Conservation (phyloP, 1,284 basidiomycete genomes). For the Cryptococcus floricola region DNA sequence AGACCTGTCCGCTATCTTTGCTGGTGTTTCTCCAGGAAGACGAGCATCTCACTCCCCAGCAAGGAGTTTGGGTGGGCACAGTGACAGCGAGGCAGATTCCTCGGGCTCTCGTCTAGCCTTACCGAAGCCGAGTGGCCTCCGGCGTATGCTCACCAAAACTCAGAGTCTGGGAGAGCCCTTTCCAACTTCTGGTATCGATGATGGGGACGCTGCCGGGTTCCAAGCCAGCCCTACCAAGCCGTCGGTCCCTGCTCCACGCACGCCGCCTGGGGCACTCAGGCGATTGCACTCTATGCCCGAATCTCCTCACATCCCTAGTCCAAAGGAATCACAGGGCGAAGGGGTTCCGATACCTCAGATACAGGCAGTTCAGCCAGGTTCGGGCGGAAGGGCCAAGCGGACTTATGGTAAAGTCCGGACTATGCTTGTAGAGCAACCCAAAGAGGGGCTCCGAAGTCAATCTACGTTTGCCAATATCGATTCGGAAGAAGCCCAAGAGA, state of each 20-base stretch:
- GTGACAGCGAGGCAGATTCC: neutral
- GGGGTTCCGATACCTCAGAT: neutral
- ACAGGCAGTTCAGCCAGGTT: slow-evolving; percentile 5
- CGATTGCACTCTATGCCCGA: slow-evolving; percentile 15
- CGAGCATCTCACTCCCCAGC: slow-evolving; percentile 7
- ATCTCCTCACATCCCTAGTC: slow-evolving; percentile 13
- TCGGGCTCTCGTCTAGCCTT: neutral
- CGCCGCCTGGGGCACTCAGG: slow-evolving; percentile 8
- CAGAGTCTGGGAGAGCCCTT: slow-evolving; percentile 30
- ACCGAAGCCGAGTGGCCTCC: slow-evolving; percentile 13
- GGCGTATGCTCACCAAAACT: slow-evolving; percentile 39
- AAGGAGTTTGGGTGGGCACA: neutral
- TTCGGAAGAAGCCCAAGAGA: slow-evolving; percentile 11
- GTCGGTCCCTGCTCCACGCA: slow-evolving; percentile 7
- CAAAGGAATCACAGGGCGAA: neutral
- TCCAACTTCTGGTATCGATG: neutral
- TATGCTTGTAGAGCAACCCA: slow-evolving; percentile 15
- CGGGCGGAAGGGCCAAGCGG: slow-evolving; percentile 27
- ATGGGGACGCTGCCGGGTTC: neutral
- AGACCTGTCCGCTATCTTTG: slow-evolving; percentile 28
- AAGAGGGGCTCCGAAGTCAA: neutral
- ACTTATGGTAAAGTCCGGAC: slow-evolving; percentile 35
- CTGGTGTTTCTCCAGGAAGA: slow-evolving; percentile 19
- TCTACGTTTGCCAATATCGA: neutral
- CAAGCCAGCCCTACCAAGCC: slow-evolving; percentile 5